Percentiles rank a stretch among this genome's conserved stretches.
Evolutionary conservation across 768 basidiomycete species (phyloP).

Genomic region (Pleurotus platypus): DNA sequence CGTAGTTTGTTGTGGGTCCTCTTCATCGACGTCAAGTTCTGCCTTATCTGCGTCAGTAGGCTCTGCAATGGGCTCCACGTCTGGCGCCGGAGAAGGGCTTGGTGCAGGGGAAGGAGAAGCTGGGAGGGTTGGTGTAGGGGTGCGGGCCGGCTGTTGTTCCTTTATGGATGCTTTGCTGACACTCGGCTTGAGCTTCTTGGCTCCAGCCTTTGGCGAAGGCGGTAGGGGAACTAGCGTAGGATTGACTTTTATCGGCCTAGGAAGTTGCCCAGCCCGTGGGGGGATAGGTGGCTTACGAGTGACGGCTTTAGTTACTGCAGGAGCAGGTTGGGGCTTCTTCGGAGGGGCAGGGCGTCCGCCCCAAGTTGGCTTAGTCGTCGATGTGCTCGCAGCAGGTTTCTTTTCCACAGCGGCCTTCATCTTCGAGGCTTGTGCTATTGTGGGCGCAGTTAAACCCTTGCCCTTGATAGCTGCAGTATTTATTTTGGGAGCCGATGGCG

Average conservation of each 20-base stretch:
- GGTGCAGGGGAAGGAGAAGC: constrained; percentile 25
- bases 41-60: neutral
- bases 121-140: constrained; percentile 29
- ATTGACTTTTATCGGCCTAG: neutral
- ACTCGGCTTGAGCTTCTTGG: neutral
- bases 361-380: constrained; percentile 8
- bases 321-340: neutral
- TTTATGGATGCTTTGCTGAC: neutral
- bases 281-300: neutral
- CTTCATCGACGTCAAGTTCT: neutral
- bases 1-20: neutral
- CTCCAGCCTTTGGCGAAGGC: constrained; percentile 5
- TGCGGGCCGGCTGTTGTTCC: neutral
- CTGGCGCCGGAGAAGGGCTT: neutral
- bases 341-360: constrained; percentile 9
- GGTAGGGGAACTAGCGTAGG: neutral
- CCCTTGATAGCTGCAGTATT: neutral
- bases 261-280: neutral
- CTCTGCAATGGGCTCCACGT: neutral
- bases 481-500: neutral
- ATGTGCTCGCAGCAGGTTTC: neutral
- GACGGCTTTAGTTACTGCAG: neutral
- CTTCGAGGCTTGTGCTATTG: constrained; percentile 8
- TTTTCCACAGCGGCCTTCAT: constrained; percentile 10
- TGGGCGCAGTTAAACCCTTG: constrained; percentile 3